Evolutionary conservation across 2,329 filamentous ascomycete species (phyloP), one percentile per base, ranked within the genome.

Genomic region (Colletotrichum paranaense): DNA sequence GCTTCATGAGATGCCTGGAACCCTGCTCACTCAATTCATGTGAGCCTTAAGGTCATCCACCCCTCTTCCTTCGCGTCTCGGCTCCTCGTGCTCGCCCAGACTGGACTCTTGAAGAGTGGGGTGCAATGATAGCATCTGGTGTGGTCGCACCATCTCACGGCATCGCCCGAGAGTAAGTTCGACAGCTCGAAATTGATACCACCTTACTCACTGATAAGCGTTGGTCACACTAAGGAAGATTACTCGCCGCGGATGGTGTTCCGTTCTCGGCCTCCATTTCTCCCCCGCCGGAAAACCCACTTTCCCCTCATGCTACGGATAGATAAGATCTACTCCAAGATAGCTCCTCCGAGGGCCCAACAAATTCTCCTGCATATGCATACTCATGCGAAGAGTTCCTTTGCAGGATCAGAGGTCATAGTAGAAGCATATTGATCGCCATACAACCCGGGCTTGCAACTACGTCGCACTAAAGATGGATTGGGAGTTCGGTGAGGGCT

Each of bases 281-380:
- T 16, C 56, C 38, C 62, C 67, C 24, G 11, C 22, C 42, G 28
- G 16, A 5, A 55, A 49, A 32, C 58, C 69, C 69, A 72, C 65
- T 72, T 72, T 62, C 69, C 69, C 65, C 69, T 72, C 69, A 55
- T 26, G 5, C 22, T 52, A 14, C 16, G 32, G 42, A 55, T 19
- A 35, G 69, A 68, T 72, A 64, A 42, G 65, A 59, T 58, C 5
- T 38, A 12, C n/a, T 32, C 56, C 55, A 55, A 68, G 69, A 72
- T 63, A 68, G 49, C 58, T 19, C n/a, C 26, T 19, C n/a, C 11
- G 2, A 16, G 4, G 30, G 8, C 16, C 38, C 26, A 32, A 5
- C 28, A 8, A 24, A 19, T 5, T 5, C 4, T 38, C 16, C 9
- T 32, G 59, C 42, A 52, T 7, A 3, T 14, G 19, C 28, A 24